Evolutionary conservation across 768 basidiomycete species (phyloP).

Genomic region (Boletus barrowsii): DNA sequence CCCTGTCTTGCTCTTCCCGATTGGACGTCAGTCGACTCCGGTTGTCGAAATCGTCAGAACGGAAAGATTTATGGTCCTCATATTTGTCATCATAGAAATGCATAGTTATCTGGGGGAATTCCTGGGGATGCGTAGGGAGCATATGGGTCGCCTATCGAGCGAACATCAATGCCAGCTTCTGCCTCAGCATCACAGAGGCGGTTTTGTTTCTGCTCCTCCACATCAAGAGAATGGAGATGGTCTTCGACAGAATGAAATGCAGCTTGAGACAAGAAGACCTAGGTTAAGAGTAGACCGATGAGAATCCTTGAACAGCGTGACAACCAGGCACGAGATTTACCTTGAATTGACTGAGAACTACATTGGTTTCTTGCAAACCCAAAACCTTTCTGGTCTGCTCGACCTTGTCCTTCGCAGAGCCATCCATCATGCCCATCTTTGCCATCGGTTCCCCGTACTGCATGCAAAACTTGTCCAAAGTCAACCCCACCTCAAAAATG

Average conservation of each 20-base stretch:
- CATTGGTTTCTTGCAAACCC: conserved; percentile 61
- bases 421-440: conserved; percentile 55
- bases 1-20: conserved; percentile 61
- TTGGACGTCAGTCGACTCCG: conserved; percentile 75
- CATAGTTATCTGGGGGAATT: conserved; percentile 42
- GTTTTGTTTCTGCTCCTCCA: conserved; percentile 83
- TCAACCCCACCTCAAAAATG: too few relatives aligned
- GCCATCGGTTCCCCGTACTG: conserved; percentile 69
- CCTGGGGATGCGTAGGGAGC: conserved; percentile 68
- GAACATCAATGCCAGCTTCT: conserved; percentile 62
- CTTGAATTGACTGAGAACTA: conserved; percentile 82
- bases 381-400: conserved; percentile 56
- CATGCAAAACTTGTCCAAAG: too few relatives aligned
- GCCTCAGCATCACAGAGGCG: conserved; percentile 72
- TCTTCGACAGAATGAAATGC: conserved; percentile 92
- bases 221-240: conserved; percentile 74
- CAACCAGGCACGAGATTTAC: conserved; percentile 37
- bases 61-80: conserved; percentile 70
- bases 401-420: conserved; percentile 55
- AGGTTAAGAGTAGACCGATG: neutral
- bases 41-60: conserved; percentile 77
- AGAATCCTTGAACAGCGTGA: neutral
- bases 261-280: conserved; percentile 86
- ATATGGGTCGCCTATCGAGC: conserved; percentile 63
- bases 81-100: conserved; percentile 74